Conservation (phyloP, 228 moss, liverwort and hornwort species). For the Sphagnum magellanicum region DNA sequence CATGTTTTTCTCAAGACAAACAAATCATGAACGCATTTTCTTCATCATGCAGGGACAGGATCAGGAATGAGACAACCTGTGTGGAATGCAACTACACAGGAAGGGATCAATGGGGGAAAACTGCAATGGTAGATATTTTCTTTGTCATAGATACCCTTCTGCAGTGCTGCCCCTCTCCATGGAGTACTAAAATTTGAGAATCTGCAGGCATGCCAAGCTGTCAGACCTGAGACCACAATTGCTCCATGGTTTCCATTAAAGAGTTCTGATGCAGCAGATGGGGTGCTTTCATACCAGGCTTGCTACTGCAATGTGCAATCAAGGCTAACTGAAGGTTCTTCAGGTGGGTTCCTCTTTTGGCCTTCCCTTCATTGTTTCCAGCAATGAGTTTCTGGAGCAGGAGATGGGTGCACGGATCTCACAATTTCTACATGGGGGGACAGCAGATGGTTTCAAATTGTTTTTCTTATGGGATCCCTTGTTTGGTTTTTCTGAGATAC, state of each 20-base stretch:
- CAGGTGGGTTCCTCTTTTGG: too few relatives aligned
- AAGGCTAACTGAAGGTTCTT: too few relatives aligned
- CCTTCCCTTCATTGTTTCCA: too few relatives aligned
- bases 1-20: constrained; percentile 9
- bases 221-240: background rate
- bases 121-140: constrained; percentile 2
- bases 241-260: background rate
- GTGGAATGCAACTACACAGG: constrained; percentile 17
- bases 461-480: too few relatives aligned
- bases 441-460: too few relatives aligned
- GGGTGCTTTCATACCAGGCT: background rate
- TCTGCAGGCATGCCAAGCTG: constrained; percentile 6
- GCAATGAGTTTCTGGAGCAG: too few relatives aligned
- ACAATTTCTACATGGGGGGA: too few relatives aligned
- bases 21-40: constrained; percentile 6
- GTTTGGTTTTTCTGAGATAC: too few relatives aligned
- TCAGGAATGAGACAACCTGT: constrained; percentile 17
- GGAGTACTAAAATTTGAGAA: background rate
- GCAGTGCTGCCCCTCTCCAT: background rate
- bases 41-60: constrained; percentile 25
- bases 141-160: too few relatives aligned
- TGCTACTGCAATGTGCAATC: too few relatives aligned
- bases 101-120: constrained; percentile 8
- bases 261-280: background rate
- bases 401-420: too few relatives aligned